phyloP scores from a whole-genome alignment of 257 asterid genomes.

The Nicotiana obtusifolia region DNA sequence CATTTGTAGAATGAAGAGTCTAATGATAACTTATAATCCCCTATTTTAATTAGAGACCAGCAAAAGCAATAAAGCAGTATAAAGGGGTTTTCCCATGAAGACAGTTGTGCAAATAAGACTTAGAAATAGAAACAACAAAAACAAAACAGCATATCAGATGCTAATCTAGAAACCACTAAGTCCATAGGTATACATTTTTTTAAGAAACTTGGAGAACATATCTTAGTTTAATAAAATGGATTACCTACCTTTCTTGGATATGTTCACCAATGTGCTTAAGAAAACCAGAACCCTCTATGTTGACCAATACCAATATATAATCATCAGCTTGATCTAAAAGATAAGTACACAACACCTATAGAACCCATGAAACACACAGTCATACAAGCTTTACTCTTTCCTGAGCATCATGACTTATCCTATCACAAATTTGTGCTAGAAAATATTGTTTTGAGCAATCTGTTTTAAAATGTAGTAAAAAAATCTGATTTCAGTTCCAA shows the following conservation, averaged over 20 bases:
- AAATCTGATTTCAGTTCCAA: neutral
- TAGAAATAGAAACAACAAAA: neutral
- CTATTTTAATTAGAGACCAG: neutral
- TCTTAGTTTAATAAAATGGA: neutral
- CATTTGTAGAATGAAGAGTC: neutral
- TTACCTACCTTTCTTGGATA: neutral
- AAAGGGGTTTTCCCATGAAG: neutral
- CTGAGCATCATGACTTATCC: neutral
- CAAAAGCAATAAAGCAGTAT: neutral
- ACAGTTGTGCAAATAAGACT: neutral
- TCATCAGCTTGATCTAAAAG: neutral
- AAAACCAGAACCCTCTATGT: conserved; percentile 5
- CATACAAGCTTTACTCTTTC: neutral
- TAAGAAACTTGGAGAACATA: neutral
- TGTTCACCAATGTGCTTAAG: neutral
- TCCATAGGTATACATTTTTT: neutral
- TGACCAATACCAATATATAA: neutral
- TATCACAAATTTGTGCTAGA: neutral
- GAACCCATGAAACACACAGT: neutral
- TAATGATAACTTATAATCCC: neutral
- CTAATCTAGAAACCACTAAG: neutral
- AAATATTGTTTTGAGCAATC: neutral
- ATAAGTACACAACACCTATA: conserved; percentile 2
- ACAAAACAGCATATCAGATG: conserved; percentile 1
- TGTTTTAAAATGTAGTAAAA: neutral